Base-by-base conservation (phyloP, 768 basidiomycete genomes). In the Termitomyces sp. region DNA sequence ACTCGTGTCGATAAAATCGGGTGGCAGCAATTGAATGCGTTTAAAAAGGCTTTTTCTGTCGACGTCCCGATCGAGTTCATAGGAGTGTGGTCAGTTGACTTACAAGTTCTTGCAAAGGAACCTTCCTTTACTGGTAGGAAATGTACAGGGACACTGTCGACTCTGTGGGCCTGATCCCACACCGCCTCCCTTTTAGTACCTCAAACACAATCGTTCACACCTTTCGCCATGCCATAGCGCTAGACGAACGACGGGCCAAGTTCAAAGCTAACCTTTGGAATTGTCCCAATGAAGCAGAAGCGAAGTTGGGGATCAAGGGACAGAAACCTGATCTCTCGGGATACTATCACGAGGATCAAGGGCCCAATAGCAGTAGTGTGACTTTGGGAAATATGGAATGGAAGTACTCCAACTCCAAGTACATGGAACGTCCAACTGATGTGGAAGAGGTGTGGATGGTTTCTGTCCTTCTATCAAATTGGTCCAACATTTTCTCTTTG, bases 141-240 rank as follows among this genome's bases (percentile, higher is more conserved):
- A n/a, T n/a, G 32, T 10, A 2, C 44, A 82, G 81, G 80, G 83
- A 85, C 60, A 84, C 82, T 10, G 83, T 85, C 32, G 73, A 72
- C n/a, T n/a, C n/a, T n/a, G n/a, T n/a, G n/a, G n/a, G n/a, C n/a
- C n/a, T n/a, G n/a, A n/a, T n/a, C n/a, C n/a, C n/a, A n/a, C n/a
- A n/a, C n/a, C n/a, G n/a, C n/a, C n/a, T n/a, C n/a, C n/a, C n/a
- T n/a, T n/a, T n/a, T n/a, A n/a, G n/a, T n/a, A n/a, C n/a, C n/a
- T n/a, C n/a, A n/a, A n/a, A n/a, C n/a, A n/a, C n/a, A 5, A 73
- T 73, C 47, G 76, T 84, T 39, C 69, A 69, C 5, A 72, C 75
- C 22, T 81, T 84, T 64, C 74, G 84, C 2, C 84, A 86, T 26
- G 83, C 83, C 0, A 63, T 85, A 10, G 69, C 83, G 13, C 75